Evolutionary conservation across 225 moss, liverwort and hornwort genomes (phyloP).

Genomic region (Physcomitrium patens): DNA sequence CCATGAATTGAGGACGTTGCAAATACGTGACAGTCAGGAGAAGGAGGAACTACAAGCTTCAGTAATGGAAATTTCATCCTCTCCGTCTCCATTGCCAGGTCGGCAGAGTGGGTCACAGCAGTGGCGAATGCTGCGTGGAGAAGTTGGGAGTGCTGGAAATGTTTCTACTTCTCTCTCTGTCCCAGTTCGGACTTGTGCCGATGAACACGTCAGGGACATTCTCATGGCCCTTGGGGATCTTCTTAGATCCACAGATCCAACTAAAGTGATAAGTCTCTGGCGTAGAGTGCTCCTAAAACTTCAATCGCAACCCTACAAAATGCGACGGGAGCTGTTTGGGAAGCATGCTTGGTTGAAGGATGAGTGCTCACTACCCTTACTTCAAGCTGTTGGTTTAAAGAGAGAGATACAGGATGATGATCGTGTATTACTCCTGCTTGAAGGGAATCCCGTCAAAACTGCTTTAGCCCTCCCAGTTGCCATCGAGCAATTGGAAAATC

Average conservation of each 20-base stretch:
- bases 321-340: conserved; percentile 47
- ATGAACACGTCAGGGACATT: conserved; percentile 61
- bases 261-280: conserved; percentile 37
- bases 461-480: conserved; percentile 60
- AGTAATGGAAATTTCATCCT: conserved; percentile 2
- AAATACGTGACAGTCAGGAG: conserved; percentile 50
- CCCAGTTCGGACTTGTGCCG: conserved; percentile 48
- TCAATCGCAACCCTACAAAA: conserved; percentile 60
- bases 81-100: conserved; percentile 43
- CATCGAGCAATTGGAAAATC: conserved; percentile 56
- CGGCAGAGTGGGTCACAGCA: conserved; percentile 67
- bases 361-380: conserved; percentile 46
- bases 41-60: conserved; percentile 48
- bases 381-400: conserved; percentile 49
- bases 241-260: conserved; percentile 39
- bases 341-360: conserved; percentile 62
- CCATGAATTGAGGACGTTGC: conserved; percentile 50
- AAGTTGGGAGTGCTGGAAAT: conserved; percentile 38
- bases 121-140: conserved; percentile 68
- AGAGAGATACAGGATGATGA: conserved; percentile 50
- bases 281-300: conserved; percentile 47
- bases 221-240: conserved; percentile 51
- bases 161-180: neutral
- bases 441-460: conserved; percentile 47
- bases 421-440: conserved; percentile 47